These are phyloP conservation scores for Phialophora expanda DNA, from an alignment of 2,329 filamentous ascomycete species.

Conservation along the genomic window DNA sequence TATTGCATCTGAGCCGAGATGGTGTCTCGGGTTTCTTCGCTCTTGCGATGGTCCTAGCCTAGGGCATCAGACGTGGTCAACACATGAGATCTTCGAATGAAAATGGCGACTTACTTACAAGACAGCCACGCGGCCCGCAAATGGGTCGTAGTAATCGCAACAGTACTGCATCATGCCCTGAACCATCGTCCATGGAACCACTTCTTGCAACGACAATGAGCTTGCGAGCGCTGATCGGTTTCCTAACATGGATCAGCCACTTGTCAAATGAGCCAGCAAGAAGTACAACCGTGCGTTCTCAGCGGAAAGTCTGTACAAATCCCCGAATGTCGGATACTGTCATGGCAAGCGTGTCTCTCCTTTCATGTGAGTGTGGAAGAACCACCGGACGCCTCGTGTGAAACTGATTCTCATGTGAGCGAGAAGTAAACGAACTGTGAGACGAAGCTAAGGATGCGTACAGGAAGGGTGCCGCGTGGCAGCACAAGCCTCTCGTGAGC, in stretches of 20 bases:
- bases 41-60: neutral
- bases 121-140: neutral
- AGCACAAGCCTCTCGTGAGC: neutral
- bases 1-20: neutral
- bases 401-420: neutral
- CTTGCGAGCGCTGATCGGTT: neutral
- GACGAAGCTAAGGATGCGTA: neutral
- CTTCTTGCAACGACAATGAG: neutral
- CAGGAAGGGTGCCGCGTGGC: no score
- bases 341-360: neutral
- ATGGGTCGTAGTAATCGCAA: neutral
- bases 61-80: neutral
- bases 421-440: neutral
- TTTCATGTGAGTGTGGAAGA: neutral
- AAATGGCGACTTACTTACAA: neutral
- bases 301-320: neutral
- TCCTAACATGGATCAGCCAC: neutral
- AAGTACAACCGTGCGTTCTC: neutral
- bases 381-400: neutral
- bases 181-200: no score
- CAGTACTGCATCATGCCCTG: neutral
- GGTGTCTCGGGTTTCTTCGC: neutral
- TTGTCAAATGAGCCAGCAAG: neutral
- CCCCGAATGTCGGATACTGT: neutral
- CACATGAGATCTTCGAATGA: neutral